A percentile compares a stretch with the other conserved stretches of the same genome.
These are phyloP conservation scores for Boletus pseudopeckii DNA, from an alignment of 768 basidiomycete genomes.

Conservation along the genomic window DNA sequence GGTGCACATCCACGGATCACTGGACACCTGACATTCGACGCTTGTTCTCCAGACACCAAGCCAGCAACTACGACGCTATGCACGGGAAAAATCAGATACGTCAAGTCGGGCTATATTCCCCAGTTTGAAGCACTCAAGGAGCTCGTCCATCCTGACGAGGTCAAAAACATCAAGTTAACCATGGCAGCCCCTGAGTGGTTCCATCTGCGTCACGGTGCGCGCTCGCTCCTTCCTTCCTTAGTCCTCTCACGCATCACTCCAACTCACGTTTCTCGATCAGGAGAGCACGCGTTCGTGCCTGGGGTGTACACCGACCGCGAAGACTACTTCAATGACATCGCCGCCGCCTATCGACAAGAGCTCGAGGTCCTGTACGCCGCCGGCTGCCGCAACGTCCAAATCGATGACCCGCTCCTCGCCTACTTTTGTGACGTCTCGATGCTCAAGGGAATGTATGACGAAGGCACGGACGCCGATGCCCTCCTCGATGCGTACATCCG, in stretches of 20 bases:
- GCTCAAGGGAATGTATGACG: conserved; percentile 54
- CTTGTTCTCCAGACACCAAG: conserved; percentile 13
- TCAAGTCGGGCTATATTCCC: conserved; percentile 57
- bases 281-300: conserved; percentile 21
- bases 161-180: conserved; percentile 66
- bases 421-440: conserved; percentile 66
- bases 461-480: conserved; percentile 57
- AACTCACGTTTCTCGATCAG: conserved; percentile 4
- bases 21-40: background rate
- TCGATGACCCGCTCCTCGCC: conserved; percentile 46
- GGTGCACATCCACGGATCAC: background rate
- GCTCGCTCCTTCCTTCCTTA: background rate
- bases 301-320: conserved; percentile 25
- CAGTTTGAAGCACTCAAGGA: conserved; percentile 61
- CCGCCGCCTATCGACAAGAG: conserved; percentile 44
- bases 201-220: conserved; percentile 60
- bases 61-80: conserved; percentile 23
- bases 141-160: conserved; percentile 57
- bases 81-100: conserved; percentile 62
- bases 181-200: conserved; percentile 72
- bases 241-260: background rate
- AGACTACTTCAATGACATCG: conserved; percentile 50
- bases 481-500: conserved; percentile 59
- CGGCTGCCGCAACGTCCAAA: conserved; percentile 43
- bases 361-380: conserved; percentile 42